Percentiles rank a stretch among this genome's conserved stretches.
Evolutionary conservation across 2,329 filamentous ascomycete species (phyloP).

Genomic region (Ceratocystis eucalypticola): DNA sequence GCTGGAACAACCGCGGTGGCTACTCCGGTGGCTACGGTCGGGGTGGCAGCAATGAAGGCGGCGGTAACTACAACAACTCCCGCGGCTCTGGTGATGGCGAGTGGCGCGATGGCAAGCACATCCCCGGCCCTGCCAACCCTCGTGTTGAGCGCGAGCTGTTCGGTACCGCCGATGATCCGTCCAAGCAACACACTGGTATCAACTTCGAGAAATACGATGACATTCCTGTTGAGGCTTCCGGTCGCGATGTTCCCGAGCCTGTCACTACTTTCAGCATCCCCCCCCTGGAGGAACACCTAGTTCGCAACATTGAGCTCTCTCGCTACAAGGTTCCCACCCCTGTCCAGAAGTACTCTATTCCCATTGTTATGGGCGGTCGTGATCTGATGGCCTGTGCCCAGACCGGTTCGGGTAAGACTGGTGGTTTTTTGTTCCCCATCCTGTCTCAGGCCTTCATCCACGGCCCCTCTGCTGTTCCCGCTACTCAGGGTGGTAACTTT

Average conservation of each 20-base stretch:
- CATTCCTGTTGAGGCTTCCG: constrained; percentile 94
- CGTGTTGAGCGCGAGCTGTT: constrained; percentile 93
- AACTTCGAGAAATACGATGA: constrained; percentile 99
- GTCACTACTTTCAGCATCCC: constrained; percentile 86
- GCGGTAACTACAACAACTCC: constrained; percentile 24
- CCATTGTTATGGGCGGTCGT: constrained; percentile 94
- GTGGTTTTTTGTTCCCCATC: constrained; percentile 98
- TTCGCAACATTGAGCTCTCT: constrained; percentile 85
- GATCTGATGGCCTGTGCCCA: constrained; percentile 99
- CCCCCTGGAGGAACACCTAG: constrained; percentile 83
- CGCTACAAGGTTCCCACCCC: constrained; percentile 93
- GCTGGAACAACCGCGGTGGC: constrained; percentile 28
- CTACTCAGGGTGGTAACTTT: constrained; percentile 53
- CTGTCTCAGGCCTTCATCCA: constrained; percentile 92
- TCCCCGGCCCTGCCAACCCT: constrained; percentile 75
- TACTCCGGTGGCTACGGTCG: constrained; percentile 28
- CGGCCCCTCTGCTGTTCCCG: constrained; percentile 61
- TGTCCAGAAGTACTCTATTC: constrained; percentile 98
- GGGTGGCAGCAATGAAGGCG: constrained; percentile 31
- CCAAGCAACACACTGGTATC: constrained; percentile 95
- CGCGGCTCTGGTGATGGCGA: constrained; percentile 87
- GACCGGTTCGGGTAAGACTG: constrained; percentile 99
- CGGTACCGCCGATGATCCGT: constrained; percentile 76
- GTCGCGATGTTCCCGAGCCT: constrained; percentile 82
- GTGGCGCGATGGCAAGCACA: constrained; percentile 95